These are phyloP conservation scores for Phytophthora pluvialis DNA, from an alignment of 352 stramenopile species.

Conservation along the genomic window DNA sequence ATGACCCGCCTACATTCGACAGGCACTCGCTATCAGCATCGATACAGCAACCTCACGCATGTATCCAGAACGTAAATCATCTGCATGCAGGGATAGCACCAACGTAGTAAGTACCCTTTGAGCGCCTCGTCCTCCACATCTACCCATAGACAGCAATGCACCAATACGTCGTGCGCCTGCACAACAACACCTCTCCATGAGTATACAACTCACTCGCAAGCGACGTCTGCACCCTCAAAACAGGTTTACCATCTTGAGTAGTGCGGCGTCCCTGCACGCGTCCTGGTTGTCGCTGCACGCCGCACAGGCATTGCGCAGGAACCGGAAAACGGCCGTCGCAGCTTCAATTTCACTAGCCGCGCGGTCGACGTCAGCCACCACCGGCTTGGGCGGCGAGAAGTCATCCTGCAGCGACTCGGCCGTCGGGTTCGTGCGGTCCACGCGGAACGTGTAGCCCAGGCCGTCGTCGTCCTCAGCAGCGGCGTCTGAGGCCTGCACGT, in stretches of 20 bases:
- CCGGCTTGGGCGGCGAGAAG: constrained; percentile 35
- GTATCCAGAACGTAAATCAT: not conserved
- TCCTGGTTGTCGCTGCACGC: constrained; percentile 56
- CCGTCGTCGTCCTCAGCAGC: constrained; percentile 60
- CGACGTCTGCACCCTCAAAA: not conserved
- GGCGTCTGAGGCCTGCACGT: constrained; percentile 17
- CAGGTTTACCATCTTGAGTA: constrained; percentile 26
- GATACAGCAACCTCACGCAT: not conserved
- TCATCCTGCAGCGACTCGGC: constrained; percentile 36
- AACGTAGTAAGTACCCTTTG: constrained; percentile 45
- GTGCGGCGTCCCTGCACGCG: constrained; percentile 35
- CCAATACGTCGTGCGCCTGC: constrained; percentile 49
- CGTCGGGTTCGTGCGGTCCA: constrained; percentile 43
- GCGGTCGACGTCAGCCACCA: constrained; percentile 28
- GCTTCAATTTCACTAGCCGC: constrained; percentile 18
- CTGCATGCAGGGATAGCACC: not conserved
- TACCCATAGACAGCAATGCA: constrained; percentile 57
- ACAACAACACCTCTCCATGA: constrained; percentile 11
- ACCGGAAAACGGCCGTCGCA: constrained; percentile 61
- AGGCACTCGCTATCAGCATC: constrained; percentile 26
- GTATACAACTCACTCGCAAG: not conserved
- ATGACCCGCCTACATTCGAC: constrained; percentile 46
- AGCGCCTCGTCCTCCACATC: constrained; percentile 68
- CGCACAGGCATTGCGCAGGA: constrained; percentile 77
- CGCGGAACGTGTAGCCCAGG: constrained; percentile 71